Conservation (phyloP, 108 stramenopile genomes). For the Aurantiochytrium sp. region DNA sequence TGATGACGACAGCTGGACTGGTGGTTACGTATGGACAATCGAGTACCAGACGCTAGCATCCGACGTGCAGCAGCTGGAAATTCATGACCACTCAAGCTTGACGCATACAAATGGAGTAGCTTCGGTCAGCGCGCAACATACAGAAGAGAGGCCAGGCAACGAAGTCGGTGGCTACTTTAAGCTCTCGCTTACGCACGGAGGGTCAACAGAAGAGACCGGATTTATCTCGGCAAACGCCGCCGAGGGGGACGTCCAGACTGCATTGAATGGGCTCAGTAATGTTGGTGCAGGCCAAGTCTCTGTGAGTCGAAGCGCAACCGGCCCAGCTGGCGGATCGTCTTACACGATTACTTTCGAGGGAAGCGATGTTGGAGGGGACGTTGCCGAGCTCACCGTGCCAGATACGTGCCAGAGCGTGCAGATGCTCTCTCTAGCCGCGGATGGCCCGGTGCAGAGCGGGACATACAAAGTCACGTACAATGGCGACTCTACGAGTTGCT, state of each 20-base stretch:
- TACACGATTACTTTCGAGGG: conserved; percentile 58
- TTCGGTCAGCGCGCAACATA: conserved; percentile 19
- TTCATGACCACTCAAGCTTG: not conserved
- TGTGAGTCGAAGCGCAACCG: conserved; percentile 47
- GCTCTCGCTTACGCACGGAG: not conserved
- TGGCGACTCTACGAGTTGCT: not conserved
- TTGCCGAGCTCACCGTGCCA: conserved; percentile 28
- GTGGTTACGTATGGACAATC: conserved; percentile 69
- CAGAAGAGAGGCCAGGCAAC: conserved; percentile 59
- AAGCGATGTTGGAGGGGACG: conserved; percentile 55
- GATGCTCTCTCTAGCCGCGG: not conserved
- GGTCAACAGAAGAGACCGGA: not conserved
- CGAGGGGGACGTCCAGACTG: not conserved
- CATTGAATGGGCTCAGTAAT: not conserved
- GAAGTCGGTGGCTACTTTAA: conserved; percentile 62
- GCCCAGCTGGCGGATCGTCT: conserved; percentile 51
- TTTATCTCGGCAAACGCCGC: not conserved
- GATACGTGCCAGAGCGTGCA: not conserved
- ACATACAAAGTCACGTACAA: not conserved
- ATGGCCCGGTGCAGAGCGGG: not conserved
- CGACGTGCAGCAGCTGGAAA: conserved; percentile 60
- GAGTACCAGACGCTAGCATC: conserved; percentile 56
- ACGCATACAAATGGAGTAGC: not conserved
- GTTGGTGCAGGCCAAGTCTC: conserved; percentile 23
- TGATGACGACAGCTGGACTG: conserved; percentile 56